Conservation (phyloP, 106 monocot genomes). For the Acorus gramineus region DNA sequence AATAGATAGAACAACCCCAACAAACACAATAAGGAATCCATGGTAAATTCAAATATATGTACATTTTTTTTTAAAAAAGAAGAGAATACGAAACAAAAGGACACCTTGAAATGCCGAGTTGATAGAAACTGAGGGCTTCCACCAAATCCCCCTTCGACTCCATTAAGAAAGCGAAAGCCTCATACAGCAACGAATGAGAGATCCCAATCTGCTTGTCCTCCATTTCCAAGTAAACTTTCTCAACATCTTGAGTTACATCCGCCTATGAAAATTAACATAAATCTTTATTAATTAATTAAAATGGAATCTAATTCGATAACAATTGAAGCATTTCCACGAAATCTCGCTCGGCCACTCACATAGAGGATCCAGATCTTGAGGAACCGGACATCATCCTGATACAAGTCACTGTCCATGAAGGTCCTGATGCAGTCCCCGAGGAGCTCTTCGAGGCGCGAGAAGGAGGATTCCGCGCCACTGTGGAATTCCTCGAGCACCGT, state of each 20-base stretch:
- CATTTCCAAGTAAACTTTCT: slow-evolving; percentile 45
- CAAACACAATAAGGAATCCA: neutral
- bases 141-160: slow-evolving; percentile 31
- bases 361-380: slow-evolving; percentile 69
- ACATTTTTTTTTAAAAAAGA: neutral
- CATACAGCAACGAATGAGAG: slow-evolving; percentile 50
- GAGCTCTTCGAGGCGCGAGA: slow-evolving; percentile 12
- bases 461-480: neutral
- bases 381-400: slow-evolving; percentile 53
- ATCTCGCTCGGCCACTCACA: slow-evolving; percentile 18
- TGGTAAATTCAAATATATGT: neutral
- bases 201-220: slow-evolving; percentile 55
- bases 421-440: slow-evolving; percentile 48
- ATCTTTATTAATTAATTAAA: neutral
- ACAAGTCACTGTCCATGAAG: slow-evolving; percentile 34
- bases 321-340: neutral
- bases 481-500: slow-evolving; percentile 28
- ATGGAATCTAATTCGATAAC: neutral
- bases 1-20: neutral
- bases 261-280: slow-evolving; percentile 27
- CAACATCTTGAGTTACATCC: slow-evolving; percentile 51
- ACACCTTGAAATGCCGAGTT: slow-evolving; percentile 72
- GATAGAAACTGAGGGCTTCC: slow-evolving; percentile 43
- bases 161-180: slow-evolving; percentile 50
- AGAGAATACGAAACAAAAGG: neutral